Evolutionary conservation across 495 filamentous ascomycete species (phyloP), one percentile per base, ranked within the genome.

Genomic region (Penicillium robsamsonii): DNA sequence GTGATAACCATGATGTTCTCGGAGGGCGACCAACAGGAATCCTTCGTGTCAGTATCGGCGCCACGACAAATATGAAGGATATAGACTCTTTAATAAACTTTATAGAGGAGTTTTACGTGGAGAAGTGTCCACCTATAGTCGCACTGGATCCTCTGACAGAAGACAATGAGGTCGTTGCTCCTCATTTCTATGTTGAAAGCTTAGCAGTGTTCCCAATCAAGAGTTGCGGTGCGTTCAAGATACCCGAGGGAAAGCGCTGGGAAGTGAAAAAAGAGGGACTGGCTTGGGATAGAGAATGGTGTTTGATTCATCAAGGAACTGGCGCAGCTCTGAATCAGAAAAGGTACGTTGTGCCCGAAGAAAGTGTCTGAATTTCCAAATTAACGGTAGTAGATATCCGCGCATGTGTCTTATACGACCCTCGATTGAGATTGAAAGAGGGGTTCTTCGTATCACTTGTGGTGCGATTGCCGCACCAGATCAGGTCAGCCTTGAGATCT

Each of bases 231-330:
- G 87, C 87, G 8, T 92, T 85, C 61, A 78, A 75, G n/a, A 80
- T 97, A 38, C 86, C 90, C 0, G 57, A 75, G 1, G 82, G 73
- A 8, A 71, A 71, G 22, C 64, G 76, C 18, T 97, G 92, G 92
- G 85, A 90, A 64, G 80, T 96, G 25, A 81, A 78, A 46, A 72
- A 76, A 15, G 88, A 95, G 70, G 92, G 92, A 0, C 74, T 97
- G 6, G 87, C 86, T 17, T 96, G 92, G 92, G 92, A 97, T 68
- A 76, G 92, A 48, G 92, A 97, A 71, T 97, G 92, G 92, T 96
- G 91, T 65, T 71, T 97, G 15, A 81, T 97, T 15, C 91, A 96
- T 66, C 83, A 86, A 63, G 88, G 90, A 9, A 92, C 90, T 2
- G 86, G 86, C 0, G 82, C 82, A 45, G 89, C 85, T 0, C 71